Evolutionary conservation across 2,329 filamentous ascomycete genomes (phyloP), one percentile per base, ranked within the genome.

Genomic region (Aspergillus sp.): DNA sequence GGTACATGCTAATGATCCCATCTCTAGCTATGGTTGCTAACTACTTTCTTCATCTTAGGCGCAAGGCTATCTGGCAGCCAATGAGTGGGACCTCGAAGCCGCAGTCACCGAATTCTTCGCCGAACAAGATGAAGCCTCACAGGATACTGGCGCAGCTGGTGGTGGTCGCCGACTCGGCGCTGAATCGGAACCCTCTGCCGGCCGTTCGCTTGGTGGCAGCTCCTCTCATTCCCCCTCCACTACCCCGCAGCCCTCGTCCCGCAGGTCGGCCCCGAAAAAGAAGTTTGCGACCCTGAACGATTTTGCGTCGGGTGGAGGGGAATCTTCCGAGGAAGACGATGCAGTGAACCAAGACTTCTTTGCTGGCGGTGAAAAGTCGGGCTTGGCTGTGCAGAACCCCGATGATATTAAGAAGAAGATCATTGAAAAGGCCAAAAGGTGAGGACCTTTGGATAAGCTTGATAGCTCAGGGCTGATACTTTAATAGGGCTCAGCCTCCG

Each of bases 351-450:
- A 81, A 55, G 85, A 89, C 71, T 79, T 88, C 64, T 89, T 87
- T 69, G 83, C 87, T 19, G 87, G 87, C 50, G 87, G 87, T 49
- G 87, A 88, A 73, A 89, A 89, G 76, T 89, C 86, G 12, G 87
- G 86, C n/a, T 76, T 89, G 25, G 87, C 87, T 6, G 87, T 89
- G 58, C 85, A 89, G 71, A 87, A 89, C 68, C 87, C 87, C 2
- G 82, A 84, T 69, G 81, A 85, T 59, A 74, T 77, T 71, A 84
- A 79, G 74, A 79, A 76, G 70, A 81, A 80, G 67, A 82, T 82
- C 55, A 70, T 82, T 21, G 79, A 82, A 61, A 80, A 81, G 66
- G 80, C 80, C 28, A 74, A 70, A 63, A 72, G 69, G 71, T 75
- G 65, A 59, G 70, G 55, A 28, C 15, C 19, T 51, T 30, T 8